Base-by-base conservation (phyloP, 305 asterid species). In the Solanum chacoense region DNA sequence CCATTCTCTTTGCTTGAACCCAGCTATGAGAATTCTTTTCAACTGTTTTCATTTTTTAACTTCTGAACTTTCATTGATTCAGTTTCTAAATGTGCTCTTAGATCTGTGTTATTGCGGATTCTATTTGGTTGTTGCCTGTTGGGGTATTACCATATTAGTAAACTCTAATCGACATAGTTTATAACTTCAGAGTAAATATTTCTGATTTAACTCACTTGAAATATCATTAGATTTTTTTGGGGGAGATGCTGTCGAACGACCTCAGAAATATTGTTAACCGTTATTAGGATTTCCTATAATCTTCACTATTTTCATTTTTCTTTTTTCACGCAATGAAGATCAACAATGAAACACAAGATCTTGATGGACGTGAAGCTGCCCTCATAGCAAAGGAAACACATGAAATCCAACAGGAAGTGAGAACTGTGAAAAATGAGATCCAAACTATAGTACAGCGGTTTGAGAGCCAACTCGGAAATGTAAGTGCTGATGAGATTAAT, bases 361-460 rank as follows among this genome's bases (percentile, higher is more conserved):
- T 97, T 85, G 95, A 94, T 88, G 93, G 69, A 69, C 99, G 97
- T 67, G 97, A 94, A 93, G 95, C 94, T 81, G 97, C 96, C 89
- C 96, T 97, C 18, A 95, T 93, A 95, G 94, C 94, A 26, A 90
- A 93, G 92, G 98, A 94, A 95, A 90, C 94, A 87, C 93, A 91
- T 88, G 91, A 91, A 90, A 88, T 92, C 59, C 94, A 89, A 91
- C 92, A 92, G 84, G 96, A 96, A 88, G 87, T 93, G 89, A 89
- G 90, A 74, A 91, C 85, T 71, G 94, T 93, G 91, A 94, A 95
- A 90, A 87, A 91, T 38, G 80, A 95, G 92, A 93, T 97, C 85
- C 94, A 95, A 86, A 50, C 92, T 85, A 89, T 95, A 40, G 93
- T 97, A 40, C 89, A 91, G 88, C 94, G 93, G 85, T 95, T 96